phyloP scores from a whole-genome alignment of 2,329 filamentous ascomycete genomes.

The Acephala macrosclerotiorum region DNA sequence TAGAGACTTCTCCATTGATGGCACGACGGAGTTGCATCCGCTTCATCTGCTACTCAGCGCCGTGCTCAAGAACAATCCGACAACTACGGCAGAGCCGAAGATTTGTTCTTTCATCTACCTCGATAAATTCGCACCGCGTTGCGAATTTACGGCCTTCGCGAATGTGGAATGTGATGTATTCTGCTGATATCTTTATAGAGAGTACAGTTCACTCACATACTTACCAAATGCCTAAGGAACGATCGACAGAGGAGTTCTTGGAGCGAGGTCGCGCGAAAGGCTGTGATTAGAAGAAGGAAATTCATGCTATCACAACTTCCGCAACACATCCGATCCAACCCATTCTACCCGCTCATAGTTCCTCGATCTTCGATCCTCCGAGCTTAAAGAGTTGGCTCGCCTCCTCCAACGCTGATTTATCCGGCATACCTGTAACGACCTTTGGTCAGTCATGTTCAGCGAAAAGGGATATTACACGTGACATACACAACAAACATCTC shows the following conservation, averaged over 20 bases:
- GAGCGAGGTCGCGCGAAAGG: slow-evolving; percentile 1
- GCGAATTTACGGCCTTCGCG: too few species aligned
- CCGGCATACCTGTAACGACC: slow-evolving; percentile 28
- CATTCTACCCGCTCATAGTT: slow-evolving; percentile 19
- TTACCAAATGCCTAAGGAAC: background rate
- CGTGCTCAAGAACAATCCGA: too few species aligned
- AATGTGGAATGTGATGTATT: background rate
- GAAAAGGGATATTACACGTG: slow-evolving; percentile 18
- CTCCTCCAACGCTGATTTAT: slow-evolving; percentile 29
- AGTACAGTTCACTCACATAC: background rate
- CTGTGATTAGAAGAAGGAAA: slow-evolving; percentile 17
- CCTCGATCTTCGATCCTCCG: slow-evolving; percentile 24
- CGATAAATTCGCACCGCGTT: too few species aligned
- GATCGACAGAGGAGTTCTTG: background rate
- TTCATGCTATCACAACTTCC: slow-evolving; percentile 14
- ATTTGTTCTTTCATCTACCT: too few species aligned
- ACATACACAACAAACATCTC: slow-evolving; percentile 34
- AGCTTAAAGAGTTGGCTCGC: slow-evolving; percentile 26
- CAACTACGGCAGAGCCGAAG: too few species aligned
- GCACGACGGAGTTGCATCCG: too few species aligned
- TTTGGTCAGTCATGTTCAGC: slow-evolving; percentile 8
- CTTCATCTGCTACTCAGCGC: too few species aligned
- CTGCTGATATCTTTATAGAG: background rate
- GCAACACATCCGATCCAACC: background rate
- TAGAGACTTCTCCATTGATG: too few species aligned